Percentiles rank a stretch among this genome's conserved stretches.
phyloP scores from a whole-genome alignment of 139 green algal species.

The Desmodesmus armatus region DNA sequence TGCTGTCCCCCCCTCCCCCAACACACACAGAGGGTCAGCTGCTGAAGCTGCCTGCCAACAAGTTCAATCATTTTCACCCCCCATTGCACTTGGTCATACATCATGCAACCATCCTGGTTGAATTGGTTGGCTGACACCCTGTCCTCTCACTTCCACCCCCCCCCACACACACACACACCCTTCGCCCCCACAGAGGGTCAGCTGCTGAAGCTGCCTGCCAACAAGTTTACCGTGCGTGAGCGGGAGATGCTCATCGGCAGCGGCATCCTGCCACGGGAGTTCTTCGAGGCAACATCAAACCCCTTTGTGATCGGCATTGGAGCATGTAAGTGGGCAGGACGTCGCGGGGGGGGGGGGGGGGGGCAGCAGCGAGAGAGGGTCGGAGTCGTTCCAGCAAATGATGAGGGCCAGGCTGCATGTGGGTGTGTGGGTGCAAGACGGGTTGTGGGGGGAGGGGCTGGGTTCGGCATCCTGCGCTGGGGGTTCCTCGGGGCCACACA shows the following conservation, averaged over 20 bases:
- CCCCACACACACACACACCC: too few relatives aligned
- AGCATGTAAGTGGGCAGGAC: slow-evolving; percentile 60
- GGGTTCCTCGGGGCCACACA: too few relatives aligned
- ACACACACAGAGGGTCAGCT: slow-evolving; percentile 63
- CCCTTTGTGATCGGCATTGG: slow-evolving; percentile 68
- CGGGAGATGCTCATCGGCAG: slow-evolving; percentile 88
- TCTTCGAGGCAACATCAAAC: slow-evolving; percentile 70
- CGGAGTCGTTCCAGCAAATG: too few relatives aligned
- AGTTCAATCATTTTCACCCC: slow-evolving; percentile 70
- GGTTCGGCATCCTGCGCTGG: too few relatives aligned
- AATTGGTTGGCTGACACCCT: background rate
- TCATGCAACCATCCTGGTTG: background rate
- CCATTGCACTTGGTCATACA: background rate
- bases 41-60: slow-evolving; percentile 79
- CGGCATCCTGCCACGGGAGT: slow-evolving; percentile 72
- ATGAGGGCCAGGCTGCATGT: too few relatives aligned
- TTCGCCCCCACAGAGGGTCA: slow-evolving; percentile 53
- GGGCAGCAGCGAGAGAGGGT: too few relatives aligned
- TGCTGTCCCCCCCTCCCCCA: too few relatives aligned
- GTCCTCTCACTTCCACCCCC: too few relatives aligned
- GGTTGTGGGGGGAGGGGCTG: too few relatives aligned
- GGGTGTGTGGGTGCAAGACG: too few relatives aligned
- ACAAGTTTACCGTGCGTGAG: slow-evolving; percentile 91
- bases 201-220: slow-evolving; percentile 79
- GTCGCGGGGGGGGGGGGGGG: too few relatives aligned